phyloP scores from a whole-genome alignment of 305 asterid genomes.

The Fraxinus dipetala region DNA sequence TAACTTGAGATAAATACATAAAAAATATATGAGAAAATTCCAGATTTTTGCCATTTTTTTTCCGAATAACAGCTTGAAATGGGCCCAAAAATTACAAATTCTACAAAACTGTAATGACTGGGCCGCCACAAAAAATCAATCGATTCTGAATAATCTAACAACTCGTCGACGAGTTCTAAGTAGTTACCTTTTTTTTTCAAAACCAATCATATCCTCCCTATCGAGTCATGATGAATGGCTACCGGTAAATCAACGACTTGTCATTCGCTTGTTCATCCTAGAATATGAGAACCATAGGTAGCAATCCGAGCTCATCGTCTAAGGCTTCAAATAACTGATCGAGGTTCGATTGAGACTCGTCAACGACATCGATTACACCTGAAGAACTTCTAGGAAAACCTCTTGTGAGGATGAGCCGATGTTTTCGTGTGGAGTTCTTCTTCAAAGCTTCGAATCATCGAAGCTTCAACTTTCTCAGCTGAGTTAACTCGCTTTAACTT shows the following conservation, averaged over 20 bases:
- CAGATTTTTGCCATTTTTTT: no score
- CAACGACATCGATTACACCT: conserved; percentile 14
- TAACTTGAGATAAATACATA: no score
- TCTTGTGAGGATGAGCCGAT: background rate
- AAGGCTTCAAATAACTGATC: conserved; percentile 43
- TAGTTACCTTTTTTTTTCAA: conserved; percentile 24
- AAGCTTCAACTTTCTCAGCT: conserved; percentile 28
- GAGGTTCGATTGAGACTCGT: conserved; percentile 26
- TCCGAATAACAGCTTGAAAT: background rate
- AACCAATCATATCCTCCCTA: conserved; percentile 3
- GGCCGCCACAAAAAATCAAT: conserved; percentile 25
- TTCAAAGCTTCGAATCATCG: conserved; percentile 42
- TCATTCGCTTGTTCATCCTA: background rate
- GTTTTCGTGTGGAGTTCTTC: conserved; percentile 27
- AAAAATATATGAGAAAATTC: no score
- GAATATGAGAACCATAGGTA: conserved; percentile 7
- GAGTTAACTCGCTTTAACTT: conserved; percentile 24
- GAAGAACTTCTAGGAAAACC: background rate
- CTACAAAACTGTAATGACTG: conserved; percentile 26
- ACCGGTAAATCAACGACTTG: background rate
- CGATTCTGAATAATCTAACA: conserved; percentile 31
- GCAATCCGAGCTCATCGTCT: conserved; percentile 43
- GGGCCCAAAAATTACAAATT: background rate
- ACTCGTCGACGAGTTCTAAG: conserved; percentile 20
- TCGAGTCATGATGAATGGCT: background rate